These are phyloP conservation scores for Cordyceps javanica DNA, from an alignment of 2,329 filamentous ascomycete genomes.

Conservation along the genomic window DNA sequence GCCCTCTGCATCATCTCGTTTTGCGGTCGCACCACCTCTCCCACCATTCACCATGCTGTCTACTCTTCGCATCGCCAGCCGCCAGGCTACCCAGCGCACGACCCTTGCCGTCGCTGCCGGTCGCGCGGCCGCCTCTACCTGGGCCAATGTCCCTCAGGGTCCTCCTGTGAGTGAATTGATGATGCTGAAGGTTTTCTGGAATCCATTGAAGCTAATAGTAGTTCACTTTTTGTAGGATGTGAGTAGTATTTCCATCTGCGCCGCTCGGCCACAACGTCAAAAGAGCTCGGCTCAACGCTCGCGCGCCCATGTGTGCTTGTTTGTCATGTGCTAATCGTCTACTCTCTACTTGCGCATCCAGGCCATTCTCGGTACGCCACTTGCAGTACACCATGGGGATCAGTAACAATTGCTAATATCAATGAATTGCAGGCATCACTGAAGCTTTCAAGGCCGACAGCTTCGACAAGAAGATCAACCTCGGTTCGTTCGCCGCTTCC, in stretches of 20 bases:
- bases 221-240: conserved; percentile 27
- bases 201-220: conserved; percentile 15
- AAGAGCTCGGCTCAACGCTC: conserved; percentile 20
- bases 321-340: conserved; percentile 10
- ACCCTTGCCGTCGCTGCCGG: conserved; percentile 35
- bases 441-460: conserved; percentile 98
- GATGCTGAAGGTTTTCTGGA: not conserved
- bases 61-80: conserved; percentile 46
- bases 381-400: not conserved
- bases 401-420: conserved; percentile 18
- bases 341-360: conserved; percentile 26
- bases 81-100: conserved; percentile 40
- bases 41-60: conserved; percentile 44
- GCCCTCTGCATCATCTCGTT: conserved; percentile 10
- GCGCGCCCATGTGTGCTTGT: conserved; percentile 11
- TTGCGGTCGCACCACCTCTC: not conserved
- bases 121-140: conserved; percentile 67
- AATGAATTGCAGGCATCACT: conserved; percentile 62
- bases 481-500: conserved; percentile 52
- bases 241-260: conserved; percentile 20
- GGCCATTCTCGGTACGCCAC: conserved; percentile 68
- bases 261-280: conserved; percentile 12
- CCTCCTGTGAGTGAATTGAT: conserved; percentile 65
- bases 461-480: conserved; percentile 94
- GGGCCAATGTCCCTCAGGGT: conserved; percentile 86